Evolutionary conservation across 495 filamentous ascomycete species (phyloP).

Genomic region (Peziza echinospora): DNA sequence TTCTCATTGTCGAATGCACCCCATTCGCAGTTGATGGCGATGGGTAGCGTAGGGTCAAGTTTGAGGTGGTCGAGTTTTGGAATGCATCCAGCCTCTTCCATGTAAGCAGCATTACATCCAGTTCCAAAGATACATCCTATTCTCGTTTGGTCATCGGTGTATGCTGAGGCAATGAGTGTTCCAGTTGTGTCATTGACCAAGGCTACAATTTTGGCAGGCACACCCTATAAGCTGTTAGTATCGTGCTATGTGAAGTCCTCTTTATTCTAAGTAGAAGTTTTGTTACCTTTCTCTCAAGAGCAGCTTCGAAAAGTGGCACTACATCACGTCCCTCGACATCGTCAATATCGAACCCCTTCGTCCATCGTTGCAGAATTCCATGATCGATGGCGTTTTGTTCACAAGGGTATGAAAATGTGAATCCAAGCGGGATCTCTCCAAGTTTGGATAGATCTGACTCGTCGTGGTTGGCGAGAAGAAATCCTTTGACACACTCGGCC

Average conservation of each 20-base stretch:
- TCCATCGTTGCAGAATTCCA: slow-evolving; percentile 90
- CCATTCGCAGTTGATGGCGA: slow-evolving; percentile 99
- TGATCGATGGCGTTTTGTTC: slow-evolving; percentile 94
- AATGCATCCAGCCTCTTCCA: slow-evolving; percentile 77
- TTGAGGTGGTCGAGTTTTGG: slow-evolving; percentile 90
- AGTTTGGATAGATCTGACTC: slow-evolving; percentile 36
- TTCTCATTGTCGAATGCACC: slow-evolving; percentile 97
- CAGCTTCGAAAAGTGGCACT: slow-evolving; percentile 75
- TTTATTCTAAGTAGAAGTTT: not conserved
- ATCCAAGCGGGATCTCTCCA: slow-evolving; percentile 61
- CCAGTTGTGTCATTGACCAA: slow-evolving; percentile 96
- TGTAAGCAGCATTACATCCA: slow-evolving; percentile 94
- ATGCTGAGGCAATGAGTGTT: slow-evolving; percentile 93
- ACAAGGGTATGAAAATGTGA: slow-evolving; percentile 96
- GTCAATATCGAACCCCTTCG: slow-evolving; percentile 94
- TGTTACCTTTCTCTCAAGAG: slow-evolving; percentile 55
- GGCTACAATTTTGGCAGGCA: slow-evolving; percentile 83
- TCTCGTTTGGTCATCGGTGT: slow-evolving; percentile 76
- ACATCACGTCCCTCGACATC: slow-evolving; percentile 92
- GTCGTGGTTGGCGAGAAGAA: slow-evolving; percentile 76
- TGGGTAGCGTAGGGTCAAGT: slow-evolving; percentile 67
- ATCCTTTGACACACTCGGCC: slow-evolving; percentile 89
- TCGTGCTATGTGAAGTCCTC: slow-evolving; percentile 1
- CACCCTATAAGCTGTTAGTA: slow-evolving; percentile 33
- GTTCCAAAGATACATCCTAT: slow-evolving; percentile 98